Evolutionary conservation across 805 yeast genomes (phyloP).

Genomic region (Candida railenensis): DNA sequence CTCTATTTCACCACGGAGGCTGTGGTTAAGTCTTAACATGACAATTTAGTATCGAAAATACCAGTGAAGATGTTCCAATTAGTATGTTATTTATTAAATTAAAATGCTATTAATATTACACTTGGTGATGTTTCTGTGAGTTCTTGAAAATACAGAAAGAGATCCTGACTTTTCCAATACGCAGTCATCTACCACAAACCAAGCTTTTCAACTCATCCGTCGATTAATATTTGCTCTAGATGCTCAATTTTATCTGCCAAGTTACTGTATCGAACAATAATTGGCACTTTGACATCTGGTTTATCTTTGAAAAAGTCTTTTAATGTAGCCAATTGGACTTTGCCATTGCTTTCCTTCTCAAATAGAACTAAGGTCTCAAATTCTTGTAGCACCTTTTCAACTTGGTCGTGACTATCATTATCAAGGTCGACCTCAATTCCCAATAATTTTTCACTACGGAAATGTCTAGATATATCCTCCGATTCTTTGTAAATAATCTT

Average conservation of each 20-base stretch:
- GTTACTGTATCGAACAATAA: conserved; percentile 7
- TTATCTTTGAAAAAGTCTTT: conserved; percentile 1
- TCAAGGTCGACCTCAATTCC: conserved; percentile 27
- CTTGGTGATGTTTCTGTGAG: too few relatives aligned
- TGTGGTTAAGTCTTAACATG: too few relatives aligned
- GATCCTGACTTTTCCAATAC: too few relatives aligned
- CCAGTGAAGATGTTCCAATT: too few relatives aligned
- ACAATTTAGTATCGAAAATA: too few relatives aligned
- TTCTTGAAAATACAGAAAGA: too few relatives aligned
- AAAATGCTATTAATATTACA: too few relatives aligned
- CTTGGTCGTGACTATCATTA: conserved; percentile 7
- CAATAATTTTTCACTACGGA: conserved; percentile 18
- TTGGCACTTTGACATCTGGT: background rate
- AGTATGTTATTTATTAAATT: too few relatives aligned
- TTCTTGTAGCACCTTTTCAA: conserved; percentile 18
- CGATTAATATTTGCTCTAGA: conserved; percentile 8
- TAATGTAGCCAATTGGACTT: background rate
- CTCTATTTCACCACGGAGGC: too few relatives aligned
- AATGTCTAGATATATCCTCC: conserved; percentile 23
- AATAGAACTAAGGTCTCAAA: conserved; percentile 29
- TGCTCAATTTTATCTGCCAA: conserved; percentile 19
- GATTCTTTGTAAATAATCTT: conserved; percentile 32
- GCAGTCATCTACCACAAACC: background rate
- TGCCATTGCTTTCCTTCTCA: conserved; percentile 2
- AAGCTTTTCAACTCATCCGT: too few relatives aligned